A percentile compares a stretch with the other conserved stretches of the same genome.
These are phyloP conservation scores for Candida nanaspora DNA, from an alignment of 805 yeast species.

Conservation along the genomic window DNA sequence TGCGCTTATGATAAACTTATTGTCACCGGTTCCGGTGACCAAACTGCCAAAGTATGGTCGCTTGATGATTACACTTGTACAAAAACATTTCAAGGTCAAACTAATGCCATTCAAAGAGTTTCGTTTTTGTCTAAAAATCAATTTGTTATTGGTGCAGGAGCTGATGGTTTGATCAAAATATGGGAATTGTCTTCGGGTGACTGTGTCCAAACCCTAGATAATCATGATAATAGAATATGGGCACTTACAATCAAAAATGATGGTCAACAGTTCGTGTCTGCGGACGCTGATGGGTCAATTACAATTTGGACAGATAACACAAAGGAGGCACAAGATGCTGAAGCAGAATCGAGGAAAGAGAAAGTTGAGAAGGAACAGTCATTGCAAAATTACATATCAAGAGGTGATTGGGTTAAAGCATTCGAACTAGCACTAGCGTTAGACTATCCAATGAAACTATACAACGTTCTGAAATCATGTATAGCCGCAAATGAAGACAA, in stretches of 20 bases:
- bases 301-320: conserved; percentile 88
- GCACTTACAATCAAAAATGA: conserved; percentile 62
- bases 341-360: conserved; percentile 44
- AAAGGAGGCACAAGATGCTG: conserved; percentile 54
- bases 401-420: conserved; percentile 83
- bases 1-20: conserved; percentile 71
- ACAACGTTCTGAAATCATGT: conserved; percentile 64
- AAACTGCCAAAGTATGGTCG: conserved; percentile 85
- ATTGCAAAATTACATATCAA: conserved; percentile 62
- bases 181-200: conserved; percentile 83
- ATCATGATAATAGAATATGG: conserved; percentile 94
- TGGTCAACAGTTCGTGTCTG: conserved; percentile 67
- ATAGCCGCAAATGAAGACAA: conserved; percentile 43
- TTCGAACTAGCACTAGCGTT: conserved; percentile 77
- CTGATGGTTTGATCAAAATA: conserved; percentile 87
- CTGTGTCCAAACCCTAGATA: conserved; percentile 75
- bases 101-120: conserved; percentile 85
- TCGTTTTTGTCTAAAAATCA: conserved; percentile 58
- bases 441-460: conserved; percentile 85
- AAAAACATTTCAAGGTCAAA: conserved; percentile 88
- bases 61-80: conserved; percentile 67
- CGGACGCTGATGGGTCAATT: conserved; percentile 93
- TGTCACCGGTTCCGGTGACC: conserved; percentile 88
- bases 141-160: conserved; percentile 76
- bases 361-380: conserved; percentile 86